Percentiles rank a stretch among this genome's conserved stretches.
phyloP scores from a whole-genome alignment of 192 early-diverging fungal species.

The Paraglomus occultum region DNA sequence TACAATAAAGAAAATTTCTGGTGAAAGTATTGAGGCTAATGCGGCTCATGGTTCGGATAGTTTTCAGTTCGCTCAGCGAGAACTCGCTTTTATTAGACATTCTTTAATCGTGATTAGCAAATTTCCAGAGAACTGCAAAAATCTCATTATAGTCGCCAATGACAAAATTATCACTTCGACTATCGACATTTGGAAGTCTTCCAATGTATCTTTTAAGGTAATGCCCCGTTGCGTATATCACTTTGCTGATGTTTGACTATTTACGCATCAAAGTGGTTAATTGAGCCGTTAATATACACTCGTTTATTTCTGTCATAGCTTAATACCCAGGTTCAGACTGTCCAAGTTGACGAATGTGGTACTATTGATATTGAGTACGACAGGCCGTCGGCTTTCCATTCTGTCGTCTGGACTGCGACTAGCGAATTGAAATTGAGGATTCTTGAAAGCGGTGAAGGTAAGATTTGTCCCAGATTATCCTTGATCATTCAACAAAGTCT shows the following conservation, averaged over 20 bases:
- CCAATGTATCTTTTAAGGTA: slow-evolving; percentile 13
- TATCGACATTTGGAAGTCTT: slow-evolving; percentile 23
- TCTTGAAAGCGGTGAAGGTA: slow-evolving; percentile 24
- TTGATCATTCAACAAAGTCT: background rate
- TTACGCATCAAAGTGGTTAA: background rate
- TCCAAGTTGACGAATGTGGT: slow-evolving; percentile 28
- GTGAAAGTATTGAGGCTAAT: too few relatives aligned
- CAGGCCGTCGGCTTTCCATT: slow-evolving; percentile 1
- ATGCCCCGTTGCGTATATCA: background rate
- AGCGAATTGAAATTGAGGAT: slow-evolving; percentile 1
- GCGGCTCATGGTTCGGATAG: too few relatives aligned
- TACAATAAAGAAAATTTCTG: background rate
- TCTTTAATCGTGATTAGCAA: background rate
- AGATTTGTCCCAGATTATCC: background rate
- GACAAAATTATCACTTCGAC: slow-evolving; percentile 25
- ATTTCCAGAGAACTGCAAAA: slow-evolving; percentile 24
- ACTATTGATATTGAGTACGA: slow-evolving; percentile 21
- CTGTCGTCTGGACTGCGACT: slow-evolving; percentile 18
- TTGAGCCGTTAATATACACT: background rate
- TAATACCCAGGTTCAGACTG: slow-evolving; percentile 26
- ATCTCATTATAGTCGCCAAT: slow-evolving; percentile 18
- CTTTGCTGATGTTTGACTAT: background rate
- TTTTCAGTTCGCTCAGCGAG: too few relatives aligned
- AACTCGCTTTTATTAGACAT: background rate
- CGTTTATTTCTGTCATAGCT: slow-evolving; percentile 3